A percentile compares a stretch with the other conserved stretches of the same genome.
These are phyloP conservation scores for Neurospora sp. DNA, from an alignment of 2,329 filamentous ascomycete genomes.

Conservation along the genomic window DNA sequence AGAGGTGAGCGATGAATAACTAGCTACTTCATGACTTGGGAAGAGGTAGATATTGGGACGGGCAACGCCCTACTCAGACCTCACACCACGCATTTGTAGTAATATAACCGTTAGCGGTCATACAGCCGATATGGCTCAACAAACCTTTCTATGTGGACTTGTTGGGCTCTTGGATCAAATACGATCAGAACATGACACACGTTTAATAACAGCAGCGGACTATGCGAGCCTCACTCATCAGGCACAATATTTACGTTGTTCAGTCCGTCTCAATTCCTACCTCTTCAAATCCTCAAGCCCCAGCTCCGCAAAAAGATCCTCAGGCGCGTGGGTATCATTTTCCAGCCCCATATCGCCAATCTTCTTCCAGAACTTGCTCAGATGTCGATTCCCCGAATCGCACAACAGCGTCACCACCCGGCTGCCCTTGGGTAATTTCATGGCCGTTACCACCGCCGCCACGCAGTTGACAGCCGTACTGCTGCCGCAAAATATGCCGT, in stretches of 20 bases:
- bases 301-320: constrained; percentile 40
- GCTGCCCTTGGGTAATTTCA: constrained; percentile 49
- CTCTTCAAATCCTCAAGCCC: constrained; percentile 27
- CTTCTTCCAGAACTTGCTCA: constrained; percentile 77
- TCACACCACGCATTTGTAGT: neutral
- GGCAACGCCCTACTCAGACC: neutral
- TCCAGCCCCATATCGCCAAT: constrained; percentile 60
- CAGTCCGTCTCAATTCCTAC: constrained; percentile 1
- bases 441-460: constrained; percentile 60
- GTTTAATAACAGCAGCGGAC: neutral
- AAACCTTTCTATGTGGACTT: neutral
- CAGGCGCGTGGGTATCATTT: constrained; percentile 36
- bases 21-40: neutral
- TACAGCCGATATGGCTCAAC: neutral
- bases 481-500: constrained; percentile 89
- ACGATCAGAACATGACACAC: neutral
- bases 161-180: neutral
- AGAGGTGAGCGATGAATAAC: neutral
- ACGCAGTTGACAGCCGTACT: constrained; percentile 96
- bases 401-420: constrained; percentile 75
- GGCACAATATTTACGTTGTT: neutral
- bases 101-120: neutral
- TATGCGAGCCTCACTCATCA: neutral
- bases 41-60: neutral
- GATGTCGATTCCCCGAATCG: constrained; percentile 70